Evolutionary conservation across 75 land plant species (phyloP), one percentile per base, ranked within the genome.

Genomic region (Cryptomeria japonica): DNA sequence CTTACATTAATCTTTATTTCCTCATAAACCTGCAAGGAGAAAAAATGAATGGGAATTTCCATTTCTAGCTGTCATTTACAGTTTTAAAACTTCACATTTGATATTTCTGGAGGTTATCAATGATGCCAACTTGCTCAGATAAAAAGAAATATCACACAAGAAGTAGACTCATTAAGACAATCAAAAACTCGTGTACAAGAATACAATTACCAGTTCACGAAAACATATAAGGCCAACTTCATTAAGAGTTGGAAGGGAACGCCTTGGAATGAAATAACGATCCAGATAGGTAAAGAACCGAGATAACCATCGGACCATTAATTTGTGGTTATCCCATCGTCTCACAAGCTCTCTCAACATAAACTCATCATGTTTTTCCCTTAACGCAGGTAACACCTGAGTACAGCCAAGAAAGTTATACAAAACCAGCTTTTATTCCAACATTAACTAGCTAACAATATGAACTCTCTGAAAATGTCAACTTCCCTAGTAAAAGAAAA

Each of bases 231-330:
- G 91, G 1, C 98, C 98, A 82, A 97, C 98, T 89, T 96, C 97
- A 80, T 89, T 91, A 10, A 97, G 90, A 28, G 93, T 84, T 31
- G 97, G 94, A 84, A 97, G 94, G 47, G 95, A 93, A 79, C 97
- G 88, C 51, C 95, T 88, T 49, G 96, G 92, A 85, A 94, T 96
- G 80, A 94, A 96, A 86, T 97, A 97, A 3, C 97, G 94, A 86
- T 97, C 98, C 32, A 97, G 90, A 86, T 97, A 97, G 44, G 93
- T 88, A 86, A 97, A 97, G 90, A 97, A 97, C 6, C 96, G 93
- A 25, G 98, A 96, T 25, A 97, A 91, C 97, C 97, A 96, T 51
- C 98, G 93, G 70, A 94, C 97, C 98, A 97, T 97, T 34, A 94
- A 89, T 83, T 97, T 96, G 89, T 97, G 98, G 84, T 97, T 96